A percentile compares a stretch with the other conserved stretches of the same genome.
Evolutionary conservation across 441 rosid genomes (phyloP).

Genomic region (Arabidopsis hybrid): DNA sequence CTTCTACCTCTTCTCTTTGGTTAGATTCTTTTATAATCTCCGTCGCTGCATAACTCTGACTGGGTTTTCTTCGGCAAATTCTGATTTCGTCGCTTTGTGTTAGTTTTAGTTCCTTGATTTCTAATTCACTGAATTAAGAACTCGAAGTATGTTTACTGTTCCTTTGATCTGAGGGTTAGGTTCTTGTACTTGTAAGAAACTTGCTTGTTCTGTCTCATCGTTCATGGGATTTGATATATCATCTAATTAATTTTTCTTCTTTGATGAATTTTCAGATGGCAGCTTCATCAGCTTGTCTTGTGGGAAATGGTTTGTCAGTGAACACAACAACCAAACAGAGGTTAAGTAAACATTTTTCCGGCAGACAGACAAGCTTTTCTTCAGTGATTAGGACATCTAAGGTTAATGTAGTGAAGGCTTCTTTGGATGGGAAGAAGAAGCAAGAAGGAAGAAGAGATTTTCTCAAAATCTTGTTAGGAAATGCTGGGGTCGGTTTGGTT

Average conservation of each 20-base stretch:
- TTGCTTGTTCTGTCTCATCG: neutral
- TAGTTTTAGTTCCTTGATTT: neutral
- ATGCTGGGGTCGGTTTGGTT: conserved; percentile 63
- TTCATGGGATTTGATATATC: neutral
- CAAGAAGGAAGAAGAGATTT: conserved; percentile 66
- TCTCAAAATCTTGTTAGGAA: conserved; percentile 73
- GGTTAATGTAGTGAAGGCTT: conserved; percentile 56
- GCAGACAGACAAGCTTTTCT: conserved; percentile 46
- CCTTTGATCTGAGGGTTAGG: neutral
- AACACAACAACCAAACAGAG: conserved; percentile 47
- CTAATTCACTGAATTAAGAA: neutral
- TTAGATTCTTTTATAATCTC: neutral
- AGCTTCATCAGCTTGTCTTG: conserved; percentile 77
- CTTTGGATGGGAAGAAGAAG: conserved; percentile 52
- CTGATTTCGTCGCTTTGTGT: neutral
- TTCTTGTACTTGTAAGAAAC: neutral
- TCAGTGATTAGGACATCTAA: conserved; percentile 50
- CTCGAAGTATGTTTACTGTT: neutral
- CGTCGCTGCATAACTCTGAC: neutral
- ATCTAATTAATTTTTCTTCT: neutral
- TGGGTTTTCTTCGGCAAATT: neutral
- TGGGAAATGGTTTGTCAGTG: conserved; percentile 66
- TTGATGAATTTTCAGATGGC: conserved; percentile 58
- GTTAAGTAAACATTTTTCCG: conserved; percentile 20
- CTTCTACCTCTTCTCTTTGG: neutral